A percentile compares a stretch with the other conserved stretches of the same genome.
Conservation (phyloP, 345 rosid genomes). For the Euphorbia tirucalli region DNA sequence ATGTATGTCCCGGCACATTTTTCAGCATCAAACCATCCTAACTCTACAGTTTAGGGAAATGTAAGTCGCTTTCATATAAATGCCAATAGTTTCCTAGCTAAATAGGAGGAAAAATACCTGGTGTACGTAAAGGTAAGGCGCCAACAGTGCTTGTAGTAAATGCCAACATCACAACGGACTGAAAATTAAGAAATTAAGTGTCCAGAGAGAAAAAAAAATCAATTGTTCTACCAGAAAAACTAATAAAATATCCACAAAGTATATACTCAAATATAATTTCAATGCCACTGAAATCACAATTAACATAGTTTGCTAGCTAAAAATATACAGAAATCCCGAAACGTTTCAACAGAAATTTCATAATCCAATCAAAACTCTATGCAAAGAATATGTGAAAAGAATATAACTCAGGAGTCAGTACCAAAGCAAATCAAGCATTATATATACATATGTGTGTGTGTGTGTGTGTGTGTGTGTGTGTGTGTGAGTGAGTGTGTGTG, state of each 20-base stretch:
- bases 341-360: not conserved
- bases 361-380: not conserved
- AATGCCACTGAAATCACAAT: not conserved
- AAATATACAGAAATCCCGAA: not conserved
- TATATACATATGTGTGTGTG: no score
- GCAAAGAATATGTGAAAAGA: not conserved
- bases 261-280: no score
- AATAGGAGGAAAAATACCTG: constrained; percentile 3
- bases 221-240: not conserved
- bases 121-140: not conserved
- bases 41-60: not conserved
- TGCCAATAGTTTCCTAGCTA: not conserved
- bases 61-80: not conserved
- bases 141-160: constrained; percentile 3
- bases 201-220: not conserved
- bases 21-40: not conserved
- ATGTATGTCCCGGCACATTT: not conserved
- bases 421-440: not conserved
- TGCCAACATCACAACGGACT: not conserved
- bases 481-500: no score
- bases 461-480: no score
- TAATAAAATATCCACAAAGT: not conserved
- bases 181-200: not conserved
- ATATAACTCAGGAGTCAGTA: not conserved
- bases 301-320: not conserved